Percentiles rank a stretch among this genome's conserved stretches.
These are phyloP conservation scores for Ophiocordyceps camponoti-saundersi DNA, from an alignment of 2,329 filamentous ascomycete species.

Conservation along the genomic window DNA sequence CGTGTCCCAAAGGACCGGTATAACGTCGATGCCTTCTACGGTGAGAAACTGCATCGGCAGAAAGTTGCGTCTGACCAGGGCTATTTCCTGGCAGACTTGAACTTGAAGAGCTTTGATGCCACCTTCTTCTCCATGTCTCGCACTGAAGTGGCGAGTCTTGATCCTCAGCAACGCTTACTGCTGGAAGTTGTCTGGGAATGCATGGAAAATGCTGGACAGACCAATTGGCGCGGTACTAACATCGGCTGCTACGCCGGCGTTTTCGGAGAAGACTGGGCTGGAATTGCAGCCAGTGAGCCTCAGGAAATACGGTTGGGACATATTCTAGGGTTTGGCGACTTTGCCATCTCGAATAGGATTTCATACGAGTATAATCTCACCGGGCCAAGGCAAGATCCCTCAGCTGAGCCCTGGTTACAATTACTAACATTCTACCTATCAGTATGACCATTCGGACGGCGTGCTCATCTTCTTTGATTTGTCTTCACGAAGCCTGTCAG, in stretches of 20 bases:
- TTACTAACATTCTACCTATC: background rate
- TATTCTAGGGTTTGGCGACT: conserved; percentile 9
- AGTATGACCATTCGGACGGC: conserved; percentile 19
- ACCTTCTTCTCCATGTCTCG: conserved; percentile 14
- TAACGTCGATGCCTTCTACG: conserved; percentile 3
- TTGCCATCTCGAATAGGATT: conserved; percentile 14
- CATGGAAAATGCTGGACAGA: conserved; percentile 10
- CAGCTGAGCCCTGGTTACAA: background rate
- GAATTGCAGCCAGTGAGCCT: conserved; percentile 6
- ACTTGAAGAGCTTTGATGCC: conserved; percentile 12
- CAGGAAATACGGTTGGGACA: conserved; percentile 2
- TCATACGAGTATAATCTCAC: conserved; percentile 15
- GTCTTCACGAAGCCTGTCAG: conserved; percentile 18
- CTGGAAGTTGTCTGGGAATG: conserved; percentile 12
- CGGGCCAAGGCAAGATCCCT: conserved; percentile 12
- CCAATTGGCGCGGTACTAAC: conserved; percentile 8
- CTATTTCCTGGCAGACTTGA: conserved; percentile 8
- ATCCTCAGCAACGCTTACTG: conserved; percentile 12
- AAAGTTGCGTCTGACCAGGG: conserved; percentile 3
- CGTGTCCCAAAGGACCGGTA: conserved; percentile 11
- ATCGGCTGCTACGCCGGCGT: conserved; percentile 13
- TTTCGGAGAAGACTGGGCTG: conserved; percentile 13
- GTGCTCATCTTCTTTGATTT: conserved; percentile 18
- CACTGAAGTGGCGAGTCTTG: conserved; percentile 11
- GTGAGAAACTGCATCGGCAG: background rate